These are phyloP conservation scores for Dothideomycetes sp. DNA, from an alignment of 2,329 filamentous ascomycete genomes.

Conservation along the genomic window DNA sequence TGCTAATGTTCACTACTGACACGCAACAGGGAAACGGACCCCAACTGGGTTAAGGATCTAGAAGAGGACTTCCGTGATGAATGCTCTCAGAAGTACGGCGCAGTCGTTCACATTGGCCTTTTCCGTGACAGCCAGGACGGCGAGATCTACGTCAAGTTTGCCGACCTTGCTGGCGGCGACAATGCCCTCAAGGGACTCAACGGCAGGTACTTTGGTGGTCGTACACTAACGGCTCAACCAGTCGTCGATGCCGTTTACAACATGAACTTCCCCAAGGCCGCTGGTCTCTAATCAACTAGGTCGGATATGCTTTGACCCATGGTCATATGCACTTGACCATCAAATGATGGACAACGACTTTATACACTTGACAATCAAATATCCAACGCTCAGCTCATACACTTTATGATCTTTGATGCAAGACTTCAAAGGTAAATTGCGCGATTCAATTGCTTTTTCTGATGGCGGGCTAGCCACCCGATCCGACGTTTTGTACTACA, in stretches of 20 bases:
- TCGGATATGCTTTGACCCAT: background rate
- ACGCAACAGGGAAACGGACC: slow-evolving; percentile 63
- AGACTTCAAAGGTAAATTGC: too few relatives aligned
- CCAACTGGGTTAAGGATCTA: slow-evolving; percentile 77
- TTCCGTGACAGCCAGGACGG: slow-evolving; percentile 88
- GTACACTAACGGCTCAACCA: slow-evolving; percentile 85
- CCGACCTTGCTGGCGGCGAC: slow-evolving; percentile 86
- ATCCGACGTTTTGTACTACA: too few relatives aligned
- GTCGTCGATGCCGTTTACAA: slow-evolving; percentile 97
- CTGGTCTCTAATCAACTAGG: slow-evolving; percentile 11
- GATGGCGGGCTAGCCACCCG: too few relatives aligned
- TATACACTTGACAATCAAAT: too few relatives aligned
- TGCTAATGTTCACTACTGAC: slow-evolving; percentile 7
- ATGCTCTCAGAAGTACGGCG: slow-evolving; percentile 90
- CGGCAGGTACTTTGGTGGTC: slow-evolving; percentile 87
- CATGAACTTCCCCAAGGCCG: slow-evolving; percentile 24
- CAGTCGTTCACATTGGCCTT: slow-evolving; percentile 77
- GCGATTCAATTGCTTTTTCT: too few relatives aligned
- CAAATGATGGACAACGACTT: too few relatives aligned
- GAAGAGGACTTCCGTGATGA: slow-evolving; percentile 88
- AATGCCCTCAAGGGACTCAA: slow-evolving; percentile 98
- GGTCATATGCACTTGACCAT: too few relatives aligned
- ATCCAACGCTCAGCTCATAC: too few relatives aligned
- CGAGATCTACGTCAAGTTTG: slow-evolving; percentile 98
- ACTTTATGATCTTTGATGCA: too few relatives aligned